Evolutionary conservation across 2,329 filamentous ascomycete genomes (phyloP), one percentile per base, ranked within the genome.

Genomic region (Triangularia setosa): DNA sequence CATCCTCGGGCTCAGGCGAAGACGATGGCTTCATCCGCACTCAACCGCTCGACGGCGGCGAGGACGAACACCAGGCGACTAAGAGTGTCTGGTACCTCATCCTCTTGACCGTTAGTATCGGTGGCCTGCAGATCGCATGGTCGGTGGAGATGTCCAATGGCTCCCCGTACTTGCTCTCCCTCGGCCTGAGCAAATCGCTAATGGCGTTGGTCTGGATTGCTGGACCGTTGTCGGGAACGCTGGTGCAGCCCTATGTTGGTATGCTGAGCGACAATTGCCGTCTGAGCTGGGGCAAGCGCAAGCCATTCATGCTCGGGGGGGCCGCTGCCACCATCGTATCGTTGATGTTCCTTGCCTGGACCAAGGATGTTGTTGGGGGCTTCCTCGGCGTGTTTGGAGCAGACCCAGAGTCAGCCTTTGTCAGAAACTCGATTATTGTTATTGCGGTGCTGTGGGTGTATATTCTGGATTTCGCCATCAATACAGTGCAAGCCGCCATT

Each of bases 111-210:
- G 82, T 97, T 67, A 88, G 91, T 73, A 91, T 97, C 70, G 92
- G 92, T 65, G 94, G 92, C 24, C 81, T 98, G 67, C 94, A 98
- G 78, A 90, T 98, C 70, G 93, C 94, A 27, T 98, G 94, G 94
- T 93, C 93, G 1, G 93, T 97, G 52, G 94, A 98, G 77, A 83
- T 97, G 52, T 96, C 93, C 61, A 94, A 96, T 79, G 93, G 93
- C 71, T 97, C 94, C 61, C 91, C 91, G 5, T 95, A 90, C 73
- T 80, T 95, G 48, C 80, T 94, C 48, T 93, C 91, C 0, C 84
- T 95, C 28, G 91, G 91, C 11, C 83, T 95, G 76, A 92, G 88
- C 82, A 93, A 94, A 79, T 90, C 90, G 40, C 78, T 93, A 53
- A 90, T 94, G 81, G 90, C 91, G 18, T 82, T 93, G 68, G 91